Conservation (phyloP, 208 protist species). For the Strigomonas oncopelti region DNA sequence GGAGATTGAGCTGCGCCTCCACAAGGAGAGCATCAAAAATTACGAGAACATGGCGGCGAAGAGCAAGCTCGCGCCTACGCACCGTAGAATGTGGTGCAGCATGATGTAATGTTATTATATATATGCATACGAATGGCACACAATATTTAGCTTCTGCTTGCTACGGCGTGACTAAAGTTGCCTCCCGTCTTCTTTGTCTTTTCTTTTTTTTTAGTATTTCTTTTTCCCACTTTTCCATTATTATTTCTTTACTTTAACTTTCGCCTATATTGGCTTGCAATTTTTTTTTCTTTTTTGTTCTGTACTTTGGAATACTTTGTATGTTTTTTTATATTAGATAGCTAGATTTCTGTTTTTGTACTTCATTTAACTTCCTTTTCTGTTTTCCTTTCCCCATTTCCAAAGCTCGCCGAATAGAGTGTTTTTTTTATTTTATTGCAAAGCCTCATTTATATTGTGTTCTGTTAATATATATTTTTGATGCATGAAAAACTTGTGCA, state of each 20-base stretch:
- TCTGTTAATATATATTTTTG: background rate
- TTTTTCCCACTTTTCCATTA: background rate
- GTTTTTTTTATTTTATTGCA: constrained; percentile 7
- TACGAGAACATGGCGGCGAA: background rate
- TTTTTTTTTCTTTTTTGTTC: background rate
- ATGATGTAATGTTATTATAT: background rate
- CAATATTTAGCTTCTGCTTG: background rate
- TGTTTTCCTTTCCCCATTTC: background rate
- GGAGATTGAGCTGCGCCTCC: background rate
- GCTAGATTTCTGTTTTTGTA: constrained; percentile 13
- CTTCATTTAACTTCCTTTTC: constrained; percentile 4
- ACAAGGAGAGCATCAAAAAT: background rate
- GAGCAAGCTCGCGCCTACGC: background rate
- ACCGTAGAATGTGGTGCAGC: background rate
- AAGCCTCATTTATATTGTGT: background rate
- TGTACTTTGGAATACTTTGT: no score
- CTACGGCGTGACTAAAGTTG: no score
- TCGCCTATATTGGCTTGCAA: background rate
- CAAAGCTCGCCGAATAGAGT: background rate
- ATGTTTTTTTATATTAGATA: background rate
- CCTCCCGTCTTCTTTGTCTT: constrained; percentile 1
- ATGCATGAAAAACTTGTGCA: no score
- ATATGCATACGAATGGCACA: background rate
- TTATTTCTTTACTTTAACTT: background rate
- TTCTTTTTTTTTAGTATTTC: constrained; percentile 1